A percentile compares a stretch with the other conserved stretches of the same genome.
These are phyloP conservation scores for Kalmanozyma brasiliensis DNA, from an alignment of 1,284 basidiomycete species.

Conservation along the genomic window DNA sequence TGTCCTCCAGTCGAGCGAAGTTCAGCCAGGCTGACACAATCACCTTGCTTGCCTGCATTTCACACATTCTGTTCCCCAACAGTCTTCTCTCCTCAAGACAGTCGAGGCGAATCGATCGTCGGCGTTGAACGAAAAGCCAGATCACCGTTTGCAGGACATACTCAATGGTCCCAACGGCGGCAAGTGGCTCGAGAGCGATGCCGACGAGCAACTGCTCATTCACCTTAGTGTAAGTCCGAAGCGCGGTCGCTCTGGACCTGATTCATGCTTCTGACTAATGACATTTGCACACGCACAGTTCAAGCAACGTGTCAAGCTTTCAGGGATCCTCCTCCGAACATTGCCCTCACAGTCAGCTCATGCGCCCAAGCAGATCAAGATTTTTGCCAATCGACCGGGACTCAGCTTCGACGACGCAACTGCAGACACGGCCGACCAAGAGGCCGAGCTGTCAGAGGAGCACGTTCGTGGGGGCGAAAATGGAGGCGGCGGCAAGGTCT, in stretches of 20 bases:
- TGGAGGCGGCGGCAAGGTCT: slow-evolving; percentile 71
- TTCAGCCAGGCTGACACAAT: slow-evolving; percentile 27
- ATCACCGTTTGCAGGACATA: slow-evolving; percentile 73
- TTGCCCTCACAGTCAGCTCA: slow-evolving; percentile 26
- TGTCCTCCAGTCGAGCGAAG: slow-evolving; percentile 3
- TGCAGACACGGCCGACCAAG: slow-evolving; percentile 68
- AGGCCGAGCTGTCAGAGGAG: slow-evolving; percentile 69
- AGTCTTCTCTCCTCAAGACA: slow-evolving; percentile 74
- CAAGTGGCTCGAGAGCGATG: slow-evolving; percentile 80
- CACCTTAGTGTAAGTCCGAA: slow-evolving; percentile 23
- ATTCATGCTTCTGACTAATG: background rate
- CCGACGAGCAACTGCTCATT: slow-evolving; percentile 77
- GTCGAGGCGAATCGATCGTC: slow-evolving; percentile 74
- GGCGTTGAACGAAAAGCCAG: slow-evolving; percentile 79
- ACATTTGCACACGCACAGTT: slow-evolving; percentile 71
- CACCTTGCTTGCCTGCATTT: slow-evolving; percentile 2
- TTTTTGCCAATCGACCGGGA: slow-evolving; percentile 65
- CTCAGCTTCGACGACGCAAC: slow-evolving; percentile 69
- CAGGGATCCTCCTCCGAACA: slow-evolving; percentile 76
- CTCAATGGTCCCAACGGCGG: slow-evolving; percentile 70
- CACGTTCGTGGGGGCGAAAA: slow-evolving; percentile 39
- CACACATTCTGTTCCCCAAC: slow-evolving; percentile 4
- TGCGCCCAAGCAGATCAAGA: slow-evolving; percentile 49
- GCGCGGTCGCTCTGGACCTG: background rate
- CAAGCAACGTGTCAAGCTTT: slow-evolving; percentile 80